Percentiles rank a stretch among this genome's conserved stretches.
These are phyloP conservation scores for Volvox carteri DNA, from an alignment of 163 green algal genomes.

Conservation along the genomic window DNA sequence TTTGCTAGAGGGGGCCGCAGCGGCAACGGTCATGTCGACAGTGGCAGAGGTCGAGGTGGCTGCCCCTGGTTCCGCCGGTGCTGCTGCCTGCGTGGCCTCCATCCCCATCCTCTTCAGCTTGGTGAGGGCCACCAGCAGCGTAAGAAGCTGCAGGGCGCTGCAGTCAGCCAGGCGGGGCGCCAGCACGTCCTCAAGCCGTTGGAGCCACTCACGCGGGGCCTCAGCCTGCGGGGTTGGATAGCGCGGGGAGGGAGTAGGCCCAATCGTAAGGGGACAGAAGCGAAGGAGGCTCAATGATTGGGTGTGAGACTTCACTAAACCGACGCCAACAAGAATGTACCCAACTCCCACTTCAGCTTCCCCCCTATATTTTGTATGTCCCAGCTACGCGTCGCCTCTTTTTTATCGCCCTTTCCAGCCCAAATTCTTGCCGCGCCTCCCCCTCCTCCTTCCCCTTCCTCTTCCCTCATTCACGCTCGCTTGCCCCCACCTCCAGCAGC, in stretches of 20 bases:
- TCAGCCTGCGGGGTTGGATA: not conserved
- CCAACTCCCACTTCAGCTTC: too few species aligned
- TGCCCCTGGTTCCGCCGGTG: not conserved
- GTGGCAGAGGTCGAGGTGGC: not conserved
- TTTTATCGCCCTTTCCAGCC: too few species aligned
- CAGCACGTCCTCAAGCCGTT: conserved; percentile 17
- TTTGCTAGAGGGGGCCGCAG: not conserved
- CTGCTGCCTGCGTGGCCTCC: not conserved
- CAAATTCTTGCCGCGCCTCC: not conserved
- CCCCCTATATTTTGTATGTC: too few species aligned
- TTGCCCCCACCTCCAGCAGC: conserved; percentile 40
- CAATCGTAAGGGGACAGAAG: not conserved
- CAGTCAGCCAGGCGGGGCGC: conserved; percentile 33
- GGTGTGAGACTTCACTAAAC: too few species aligned
- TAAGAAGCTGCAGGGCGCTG: conserved; percentile 43
- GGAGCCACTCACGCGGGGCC: conserved; percentile 25
- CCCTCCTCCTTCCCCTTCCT: not conserved
- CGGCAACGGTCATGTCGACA: not conserved
- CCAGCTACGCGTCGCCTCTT: too few species aligned
- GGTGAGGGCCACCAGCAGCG: conserved; percentile 4
- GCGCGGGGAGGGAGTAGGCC: not conserved
- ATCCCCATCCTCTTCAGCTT: conserved; percentile 6
- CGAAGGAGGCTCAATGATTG: too few species aligned
- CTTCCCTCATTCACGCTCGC: too few species aligned
- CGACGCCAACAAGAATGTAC: too few species aligned